phyloP scores from a whole-genome alignment of 2,329 filamentous ascomycete genomes.

The Ambrosiella cleistominuta region DNA sequence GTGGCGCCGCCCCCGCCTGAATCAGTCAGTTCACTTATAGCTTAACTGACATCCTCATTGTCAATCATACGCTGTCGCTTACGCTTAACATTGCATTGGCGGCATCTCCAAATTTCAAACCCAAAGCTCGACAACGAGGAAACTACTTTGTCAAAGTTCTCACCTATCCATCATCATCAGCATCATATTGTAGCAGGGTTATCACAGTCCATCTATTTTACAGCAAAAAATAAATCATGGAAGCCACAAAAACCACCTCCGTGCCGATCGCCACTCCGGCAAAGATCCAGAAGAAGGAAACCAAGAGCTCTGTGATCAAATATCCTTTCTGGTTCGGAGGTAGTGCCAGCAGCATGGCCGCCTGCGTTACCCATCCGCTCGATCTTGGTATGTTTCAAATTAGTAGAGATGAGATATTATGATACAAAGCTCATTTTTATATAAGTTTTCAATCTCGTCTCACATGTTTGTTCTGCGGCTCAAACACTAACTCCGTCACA shows the following conservation, averaged over 20 bases:
- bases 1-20: not conserved
- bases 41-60: not conserved
- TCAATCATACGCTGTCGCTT: not conserved
- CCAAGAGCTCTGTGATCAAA: slow-evolving; percentile 26
- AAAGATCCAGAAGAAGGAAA: slow-evolving; percentile 11
- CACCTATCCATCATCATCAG: too few relatives aligned
- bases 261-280: not conserved
- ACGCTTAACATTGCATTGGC: not conserved
- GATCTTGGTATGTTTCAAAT: slow-evolving; percentile 54
- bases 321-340: slow-evolving; percentile 96
- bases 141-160: too few relatives aligned
- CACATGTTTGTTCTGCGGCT: slow-evolving; percentile 11
- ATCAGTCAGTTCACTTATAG: not conserved
- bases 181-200: too few relatives aligned
- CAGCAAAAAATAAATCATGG: slow-evolving; percentile 2
- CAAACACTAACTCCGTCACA: slow-evolving; percentile 18
- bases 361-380: slow-evolving; percentile 79
- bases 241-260: slow-evolving; percentile 3
- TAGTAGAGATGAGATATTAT: not conserved
- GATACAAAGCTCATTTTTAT: not conserved
- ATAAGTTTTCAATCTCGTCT: not conserved
- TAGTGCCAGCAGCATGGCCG: slow-evolving; percentile 80
- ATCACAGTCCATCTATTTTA: not conserved
- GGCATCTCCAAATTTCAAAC: not conserved
- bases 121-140: not conserved